A percentile compares a stretch with the other conserved stretches of the same genome.
These are phyloP conservation scores for Xylaria sp. DNA, from an alignment of 2,329 filamentous ascomycete genomes.

Conservation along the genomic window DNA sequence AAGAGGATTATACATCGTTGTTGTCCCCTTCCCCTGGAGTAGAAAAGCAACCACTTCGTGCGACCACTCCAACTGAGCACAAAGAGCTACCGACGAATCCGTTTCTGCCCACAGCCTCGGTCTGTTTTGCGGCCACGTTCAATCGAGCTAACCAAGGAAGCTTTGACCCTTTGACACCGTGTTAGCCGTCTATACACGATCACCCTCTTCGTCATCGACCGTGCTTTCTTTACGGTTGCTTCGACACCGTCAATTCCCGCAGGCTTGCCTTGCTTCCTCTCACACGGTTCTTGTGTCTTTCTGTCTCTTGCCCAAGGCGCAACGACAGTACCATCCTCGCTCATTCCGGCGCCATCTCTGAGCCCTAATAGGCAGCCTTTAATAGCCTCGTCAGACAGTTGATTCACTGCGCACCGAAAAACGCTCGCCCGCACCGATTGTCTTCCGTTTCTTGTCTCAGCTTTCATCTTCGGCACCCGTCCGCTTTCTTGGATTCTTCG, in stretches of 20 bases:
- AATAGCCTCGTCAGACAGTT: constrained; percentile 41
- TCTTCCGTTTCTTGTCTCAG: constrained; percentile 50
- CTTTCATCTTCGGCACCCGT: constrained; percentile 43
- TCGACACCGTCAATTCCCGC: constrained; percentile 24
- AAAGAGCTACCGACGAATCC: constrained; percentile 40
- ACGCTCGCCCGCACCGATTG: constrained; percentile 41
- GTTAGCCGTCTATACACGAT: constrained; percentile 19
- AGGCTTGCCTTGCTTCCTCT: constrained; percentile 13
- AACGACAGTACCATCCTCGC: constrained; percentile 40
- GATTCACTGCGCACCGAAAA: constrained; percentile 34
- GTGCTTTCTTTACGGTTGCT: constrained; percentile 31
- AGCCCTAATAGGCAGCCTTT: constrained; percentile 42
- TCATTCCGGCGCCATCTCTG: constrained; percentile 45
- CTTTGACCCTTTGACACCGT: constrained; percentile 32
- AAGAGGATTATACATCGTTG: constrained; percentile 14
- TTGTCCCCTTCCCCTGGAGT: constrained; percentile 7
- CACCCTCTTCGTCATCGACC: constrained; percentile 28
- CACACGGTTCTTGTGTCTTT: constrained; percentile 35
- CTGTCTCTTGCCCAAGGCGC: constrained; percentile 37
- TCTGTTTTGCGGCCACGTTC: constrained; percentile 9
- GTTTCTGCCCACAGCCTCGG: constrained; percentile 33
- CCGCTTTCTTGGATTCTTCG: constrained; percentile 48
- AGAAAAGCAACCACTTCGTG: constrained; percentile 11
- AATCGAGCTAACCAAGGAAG: constrained; percentile 42
- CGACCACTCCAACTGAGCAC: constrained; percentile 25